Conservation (phyloP, 257 asterid genomes). For the Fraxinus cuspidata region DNA sequence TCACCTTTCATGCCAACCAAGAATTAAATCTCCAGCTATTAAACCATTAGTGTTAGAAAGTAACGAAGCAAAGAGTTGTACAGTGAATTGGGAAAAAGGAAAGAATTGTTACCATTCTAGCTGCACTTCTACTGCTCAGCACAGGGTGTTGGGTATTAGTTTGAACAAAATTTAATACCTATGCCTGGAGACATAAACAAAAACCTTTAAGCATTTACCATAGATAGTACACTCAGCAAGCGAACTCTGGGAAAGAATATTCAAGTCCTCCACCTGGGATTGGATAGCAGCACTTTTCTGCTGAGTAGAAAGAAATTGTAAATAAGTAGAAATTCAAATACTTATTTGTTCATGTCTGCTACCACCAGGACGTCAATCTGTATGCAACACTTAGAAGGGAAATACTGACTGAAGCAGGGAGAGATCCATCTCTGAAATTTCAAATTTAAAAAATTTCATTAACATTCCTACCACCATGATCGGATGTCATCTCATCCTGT, state of each 20-base stretch:
- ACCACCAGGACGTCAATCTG: constrained; percentile 19
- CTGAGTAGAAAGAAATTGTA: constrained; percentile 31
- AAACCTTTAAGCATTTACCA: constrained; percentile 39
- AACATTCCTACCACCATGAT: constrained; percentile 30
- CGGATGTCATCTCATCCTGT: constrained; percentile 37
- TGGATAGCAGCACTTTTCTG: constrained; percentile 40
- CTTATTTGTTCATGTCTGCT: constrained; percentile 9
- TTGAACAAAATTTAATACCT: constrained; percentile 14
- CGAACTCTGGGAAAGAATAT: constrained; percentile 45
- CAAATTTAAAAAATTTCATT: constrained; percentile 57
- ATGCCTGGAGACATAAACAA: constrained; percentile 8
- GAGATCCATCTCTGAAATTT: constrained; percentile 62
- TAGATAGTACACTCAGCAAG: constrained; percentile 37
- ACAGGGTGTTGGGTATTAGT: background rate
- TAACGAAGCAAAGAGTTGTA: constrained; percentile 18
- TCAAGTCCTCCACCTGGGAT: constrained; percentile 40
- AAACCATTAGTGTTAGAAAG: constrained; percentile 19
- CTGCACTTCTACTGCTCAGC: too few species aligned
- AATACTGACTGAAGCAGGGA: constrained; percentile 48
- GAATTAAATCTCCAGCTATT: background rate
- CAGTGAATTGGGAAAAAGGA: background rate
- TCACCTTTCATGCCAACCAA: constrained; percentile 20
- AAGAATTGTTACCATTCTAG: too few species aligned
- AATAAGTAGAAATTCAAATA: constrained; percentile 19
- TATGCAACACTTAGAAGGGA: constrained; percentile 18